Conservation (phyloP, 2,329 filamentous ascomycete species). For the Cercospora sp. region DNA sequence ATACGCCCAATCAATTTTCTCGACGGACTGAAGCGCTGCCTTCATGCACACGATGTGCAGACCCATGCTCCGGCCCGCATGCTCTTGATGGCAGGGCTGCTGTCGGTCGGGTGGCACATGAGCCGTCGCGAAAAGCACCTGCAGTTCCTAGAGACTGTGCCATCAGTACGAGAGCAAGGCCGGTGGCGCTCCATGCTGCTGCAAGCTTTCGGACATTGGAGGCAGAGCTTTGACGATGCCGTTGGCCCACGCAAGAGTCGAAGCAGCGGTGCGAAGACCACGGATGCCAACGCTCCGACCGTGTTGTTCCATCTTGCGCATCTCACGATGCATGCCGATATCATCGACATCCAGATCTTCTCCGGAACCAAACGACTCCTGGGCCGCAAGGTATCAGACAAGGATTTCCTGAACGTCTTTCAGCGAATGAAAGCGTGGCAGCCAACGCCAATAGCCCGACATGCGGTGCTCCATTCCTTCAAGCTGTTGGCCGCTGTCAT, state of each 20-base stretch:
- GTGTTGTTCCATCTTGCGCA: constrained; percentile 89
- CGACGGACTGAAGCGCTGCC: constrained; percentile 82
- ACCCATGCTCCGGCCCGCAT: constrained; percentile 90
- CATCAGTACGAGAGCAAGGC: constrained; percentile 79
- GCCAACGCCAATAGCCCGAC: constrained; percentile 76
- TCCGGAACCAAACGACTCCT: constrained; percentile 80
- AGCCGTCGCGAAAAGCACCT: constrained; percentile 91
- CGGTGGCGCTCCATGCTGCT: constrained; percentile 85
- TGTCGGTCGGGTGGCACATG: constrained; percentile 95
- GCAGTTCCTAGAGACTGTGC: constrained; percentile 76
- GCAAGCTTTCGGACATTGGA: constrained; percentile 88
- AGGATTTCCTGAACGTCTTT: constrained; percentile 76
- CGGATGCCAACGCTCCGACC: constrained; percentile 60
- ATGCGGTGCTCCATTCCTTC: constrained; percentile 86
- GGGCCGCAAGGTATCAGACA: constrained; percentile 76
- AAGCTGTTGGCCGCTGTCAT: constrained; percentile 81
- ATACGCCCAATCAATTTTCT: constrained; percentile 83
- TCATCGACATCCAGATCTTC: constrained; percentile 92
- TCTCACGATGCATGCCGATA: constrained; percentile 94
- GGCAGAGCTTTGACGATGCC: constrained; percentile 80
- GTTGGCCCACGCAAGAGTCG: constrained; percentile 54
- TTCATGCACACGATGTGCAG: constrained; percentile 77
- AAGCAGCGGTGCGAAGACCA: constrained; percentile 36
- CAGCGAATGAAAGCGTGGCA: constrained; percentile 87
- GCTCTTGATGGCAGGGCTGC: constrained; percentile 84